Evolutionary conservation across 2,329 filamentous ascomycete species (phyloP), one percentile per base, ranked within the genome.

Genomic region (Juglanconis oblonga): DNA sequence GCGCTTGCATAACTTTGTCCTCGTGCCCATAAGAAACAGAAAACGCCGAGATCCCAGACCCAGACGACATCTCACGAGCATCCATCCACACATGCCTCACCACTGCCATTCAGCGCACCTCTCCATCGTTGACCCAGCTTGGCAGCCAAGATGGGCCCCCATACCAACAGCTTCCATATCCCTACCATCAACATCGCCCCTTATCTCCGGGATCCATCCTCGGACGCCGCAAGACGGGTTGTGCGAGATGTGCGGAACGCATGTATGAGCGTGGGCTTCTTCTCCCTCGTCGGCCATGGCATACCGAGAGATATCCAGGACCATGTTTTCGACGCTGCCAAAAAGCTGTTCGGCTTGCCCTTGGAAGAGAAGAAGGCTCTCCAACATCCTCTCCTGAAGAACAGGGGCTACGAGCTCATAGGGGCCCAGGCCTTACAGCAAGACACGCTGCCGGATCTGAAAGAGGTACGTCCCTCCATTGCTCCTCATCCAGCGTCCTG

Each of bases 331-430:
- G 33, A 44, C 7, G 66, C 58, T 3, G 72, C 76, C 13, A 73
- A 76, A 63, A 71, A 70, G 11, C 76, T 85, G 65, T 85, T 86
- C 65, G 69, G 72, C 4, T 73, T 85, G 5, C 74, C 79, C 0
- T 65, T 76, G 2, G 73, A 76, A 29, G 74, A 76, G 50, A 83
- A 83, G 67, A 35, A 44, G 38, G 29, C 54, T 0, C 68, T 80
- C 8, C 72, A 69, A 9, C 65, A 65, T 49, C 52, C 63, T 2
- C 58, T 61, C 11, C 50, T 67, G 42, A 64, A 59, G 53, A 77
- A 81, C 64, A 73, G 81, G 52, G 81, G 81, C 24, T 83, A 83
- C 64, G 81, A 83, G 64, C 70, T 78, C 48, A 69, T 81, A 2
- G 72, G 75, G 5, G 75, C 73, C 2, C 79, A 82, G 62, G 76